phyloP scores from a whole-genome alignment of 345 rosid genomes.

The Salix purpurea region DNA sequence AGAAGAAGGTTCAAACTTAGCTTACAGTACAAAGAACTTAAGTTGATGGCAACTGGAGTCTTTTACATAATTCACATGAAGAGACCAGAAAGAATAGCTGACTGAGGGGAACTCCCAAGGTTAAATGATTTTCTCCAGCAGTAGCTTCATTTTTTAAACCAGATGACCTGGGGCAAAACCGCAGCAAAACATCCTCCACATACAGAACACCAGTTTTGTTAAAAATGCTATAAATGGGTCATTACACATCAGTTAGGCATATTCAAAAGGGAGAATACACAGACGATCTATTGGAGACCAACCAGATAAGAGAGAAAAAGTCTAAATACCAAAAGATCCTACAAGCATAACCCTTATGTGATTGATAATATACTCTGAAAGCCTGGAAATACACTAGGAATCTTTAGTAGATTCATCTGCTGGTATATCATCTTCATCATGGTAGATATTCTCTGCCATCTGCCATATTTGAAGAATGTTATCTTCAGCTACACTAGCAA shows the following conservation, averaged over 20 bases:
- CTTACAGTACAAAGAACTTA: too few relatives aligned
- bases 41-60: not conserved
- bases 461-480: constrained; percentile 99
- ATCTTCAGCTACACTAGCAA: constrained; percentile 96
- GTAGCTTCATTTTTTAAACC: not conserved
- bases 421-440: constrained; percentile 89
- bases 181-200: not conserved
- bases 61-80: not conserved
- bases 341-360: not conserved
- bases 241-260: not conserved
- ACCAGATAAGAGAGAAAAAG: not conserved
- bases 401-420: constrained; percentile 70
- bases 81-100: not conserved
- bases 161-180: not conserved
- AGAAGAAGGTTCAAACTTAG: not conserved
- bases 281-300: not conserved
- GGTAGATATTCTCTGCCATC: constrained; percentile 98
- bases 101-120: not conserved
- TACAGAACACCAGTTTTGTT: not conserved
- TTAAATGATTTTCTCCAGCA: not conserved
- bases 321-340: not conserved
- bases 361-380: not conserved
- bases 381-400: constrained; percentile 22
- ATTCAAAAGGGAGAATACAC: not conserved
- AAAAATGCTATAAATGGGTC: not conserved